phyloP scores from a whole-genome alignment of 139 green algal genomes.

The Chlorella sp. region DNA sequence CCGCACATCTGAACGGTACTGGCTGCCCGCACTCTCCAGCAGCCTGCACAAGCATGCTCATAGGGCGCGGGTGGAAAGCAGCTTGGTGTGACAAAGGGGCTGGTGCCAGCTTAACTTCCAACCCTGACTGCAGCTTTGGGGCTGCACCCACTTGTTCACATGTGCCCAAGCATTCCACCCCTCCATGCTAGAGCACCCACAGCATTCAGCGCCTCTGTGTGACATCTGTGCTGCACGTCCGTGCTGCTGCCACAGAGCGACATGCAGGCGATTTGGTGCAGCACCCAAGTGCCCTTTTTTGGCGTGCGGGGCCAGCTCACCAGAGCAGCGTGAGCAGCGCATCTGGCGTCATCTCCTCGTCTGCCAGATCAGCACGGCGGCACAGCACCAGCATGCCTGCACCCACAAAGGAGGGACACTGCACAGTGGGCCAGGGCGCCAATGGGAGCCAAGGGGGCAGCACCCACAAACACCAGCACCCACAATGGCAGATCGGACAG shows the following conservation, averaged over 20 bases:
- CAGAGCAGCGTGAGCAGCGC: constrained; percentile 5
- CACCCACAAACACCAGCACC: neutral
- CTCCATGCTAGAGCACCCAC: neutral
- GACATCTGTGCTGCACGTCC: neutral
- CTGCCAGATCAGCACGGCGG: neutral
- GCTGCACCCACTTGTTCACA: too few species aligned
- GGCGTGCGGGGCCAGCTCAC: neutral
- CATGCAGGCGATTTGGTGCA: too few species aligned
- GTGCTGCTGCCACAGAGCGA: too few species aligned
- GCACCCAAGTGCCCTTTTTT: too few species aligned
- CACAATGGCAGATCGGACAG: neutral
- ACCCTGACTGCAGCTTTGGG: too few species aligned
- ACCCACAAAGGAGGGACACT: too few species aligned
- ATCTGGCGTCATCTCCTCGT: neutral
- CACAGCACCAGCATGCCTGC: neutral
- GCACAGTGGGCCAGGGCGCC: too few species aligned
- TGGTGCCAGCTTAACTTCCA: too few species aligned
- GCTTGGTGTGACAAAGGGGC: too few species aligned
- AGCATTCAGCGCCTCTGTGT: neutral
- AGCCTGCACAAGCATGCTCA: neutral
- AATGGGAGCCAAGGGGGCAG: neutral
- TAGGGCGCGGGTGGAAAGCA: too few species aligned
- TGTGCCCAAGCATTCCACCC: too few species aligned
- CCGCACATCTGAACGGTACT: neutral
- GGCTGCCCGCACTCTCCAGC: neutral